Evolutionary conservation across 225 moss, liverwort and hornwort genomes (phyloP), one percentile per base, ranked within the genome.

Genomic region (Polytrichum formosum): DNA sequence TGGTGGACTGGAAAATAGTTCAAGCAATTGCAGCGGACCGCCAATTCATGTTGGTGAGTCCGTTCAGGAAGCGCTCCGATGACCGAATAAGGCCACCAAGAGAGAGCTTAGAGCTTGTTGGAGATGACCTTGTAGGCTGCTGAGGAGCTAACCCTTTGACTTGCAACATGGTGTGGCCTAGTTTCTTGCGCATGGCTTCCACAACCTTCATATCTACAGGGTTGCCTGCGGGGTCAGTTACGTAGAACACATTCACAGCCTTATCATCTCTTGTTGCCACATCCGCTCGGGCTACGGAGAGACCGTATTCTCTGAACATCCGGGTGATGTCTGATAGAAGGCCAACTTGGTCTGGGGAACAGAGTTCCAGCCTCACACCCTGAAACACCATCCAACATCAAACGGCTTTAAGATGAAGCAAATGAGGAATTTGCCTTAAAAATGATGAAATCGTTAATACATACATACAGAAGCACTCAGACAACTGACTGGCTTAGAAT

Each of bases 221-320:
- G 20, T 72, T 75, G 2, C 85, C 85, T 1, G 79, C 75, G 5
- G 79, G 70, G 9, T 88, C 82, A 1, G 77, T 70, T 1, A 88
- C 82, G 46, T 88, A 85, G 31, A 88, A 85, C 7, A 85, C 82
- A 62, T 88, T 85, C 60, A 82, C 76, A 26, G 82, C 88, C 66
- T 85, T 71, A 2, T 80, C 77, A 6, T 77, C 76, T 54, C 74
- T 77, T 0, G 88, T 88, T 19, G 80, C 74, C 5, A 88, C 82
- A 30, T 88, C 82, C 0, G 85, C 88, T 10, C 78, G 77, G 0
- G 85, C 85, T 23, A 88, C 82, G 9, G 85, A 85, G 23, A 88
- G 79, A 17, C 85, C 82, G 17, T 88, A 82, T 61, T 85, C 78
- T 5, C 80, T 71, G 29, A 88, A 85, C 73, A 85, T 64, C 22